Evolutionary conservation across 345 rosid species (phyloP).

Genomic region (Lagerstroemia speciosa): DNA sequence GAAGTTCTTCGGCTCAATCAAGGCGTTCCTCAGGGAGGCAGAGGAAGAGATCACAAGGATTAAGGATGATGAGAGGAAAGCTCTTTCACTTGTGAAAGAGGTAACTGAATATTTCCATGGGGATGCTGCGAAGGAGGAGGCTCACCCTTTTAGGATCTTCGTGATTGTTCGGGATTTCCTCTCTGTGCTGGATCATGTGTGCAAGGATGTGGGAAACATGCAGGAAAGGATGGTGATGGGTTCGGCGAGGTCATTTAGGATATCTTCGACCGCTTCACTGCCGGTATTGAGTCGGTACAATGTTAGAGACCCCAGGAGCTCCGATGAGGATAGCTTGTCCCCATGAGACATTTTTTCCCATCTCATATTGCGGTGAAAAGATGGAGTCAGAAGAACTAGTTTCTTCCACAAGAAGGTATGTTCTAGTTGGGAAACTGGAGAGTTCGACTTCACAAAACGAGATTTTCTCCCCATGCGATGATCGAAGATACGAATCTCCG

Average conservation of each 20-base stretch:
- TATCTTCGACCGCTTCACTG: constrained; percentile 62
- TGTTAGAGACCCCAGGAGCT: constrained; percentile 54
- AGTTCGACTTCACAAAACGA: not conserved
- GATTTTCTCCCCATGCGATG: not conserved
- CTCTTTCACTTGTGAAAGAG: constrained; percentile 68
- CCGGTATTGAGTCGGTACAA: constrained; percentile 76
- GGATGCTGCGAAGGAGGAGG: constrained; percentile 79
- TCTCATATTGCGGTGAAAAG: not conserved
- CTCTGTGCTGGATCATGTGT: constrained; percentile 67
- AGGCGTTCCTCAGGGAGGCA: constrained; percentile 62
- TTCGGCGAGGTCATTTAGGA: constrained; percentile 78
- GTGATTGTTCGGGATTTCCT: constrained; percentile 89
- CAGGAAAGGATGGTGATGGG: constrained; percentile 75
- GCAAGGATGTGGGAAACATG: constrained; percentile 86
- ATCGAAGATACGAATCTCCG: not conserved
- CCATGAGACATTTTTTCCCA: constrained; percentile 36
- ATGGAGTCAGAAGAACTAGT: not conserved
- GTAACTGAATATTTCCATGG: constrained; percentile 94
- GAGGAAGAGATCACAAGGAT: constrained; percentile 64
- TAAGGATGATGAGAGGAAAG: constrained; percentile 68
- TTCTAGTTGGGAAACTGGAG: not conserved
- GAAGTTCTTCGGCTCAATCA: constrained; percentile 65
- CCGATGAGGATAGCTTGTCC: constrained; percentile 74
- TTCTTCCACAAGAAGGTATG: not conserved
- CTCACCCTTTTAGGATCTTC: constrained; percentile 83